Evolutionary conservation across 139 green algal species (phyloP).

Genomic region (Raphidocelis subcapitata): DNA sequence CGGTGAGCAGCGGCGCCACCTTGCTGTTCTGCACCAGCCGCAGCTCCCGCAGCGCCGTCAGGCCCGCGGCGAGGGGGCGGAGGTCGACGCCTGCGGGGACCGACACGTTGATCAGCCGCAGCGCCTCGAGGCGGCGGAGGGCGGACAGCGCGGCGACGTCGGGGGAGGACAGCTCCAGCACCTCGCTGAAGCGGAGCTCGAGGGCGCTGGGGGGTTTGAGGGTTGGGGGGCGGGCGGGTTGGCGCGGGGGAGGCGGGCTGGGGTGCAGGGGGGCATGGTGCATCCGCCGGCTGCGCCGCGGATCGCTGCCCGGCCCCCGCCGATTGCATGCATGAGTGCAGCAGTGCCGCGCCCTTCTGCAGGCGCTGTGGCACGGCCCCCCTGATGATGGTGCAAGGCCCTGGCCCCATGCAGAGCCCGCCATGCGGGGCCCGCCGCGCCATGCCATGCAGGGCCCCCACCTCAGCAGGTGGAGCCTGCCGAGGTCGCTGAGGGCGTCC

Average conservation of each 20-base stretch:
- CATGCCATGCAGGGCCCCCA: neutral
- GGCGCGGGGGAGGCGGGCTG: neutral
- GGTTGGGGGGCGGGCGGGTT: neutral
- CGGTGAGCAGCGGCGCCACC: conserved; percentile 15
- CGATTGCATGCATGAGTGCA: neutral
- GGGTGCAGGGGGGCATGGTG: neutral
- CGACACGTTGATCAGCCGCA: conserved; percentile 1
- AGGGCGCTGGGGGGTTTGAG: conserved; percentile 3
- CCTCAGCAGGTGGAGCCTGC: neutral
- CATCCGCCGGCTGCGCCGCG: neutral
- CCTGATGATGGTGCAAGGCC: neutral
- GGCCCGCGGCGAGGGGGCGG: neutral
- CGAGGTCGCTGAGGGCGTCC: neutral
- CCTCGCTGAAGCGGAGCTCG: conserved; percentile 12
- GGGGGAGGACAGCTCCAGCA: neutral
- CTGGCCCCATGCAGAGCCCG: neutral
- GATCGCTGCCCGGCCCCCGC: neutral
- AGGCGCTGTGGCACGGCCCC: neutral
- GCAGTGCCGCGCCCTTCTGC: neutral
- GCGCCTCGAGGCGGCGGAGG: neutral
- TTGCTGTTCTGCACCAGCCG: conserved; percentile 21
- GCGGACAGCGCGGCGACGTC: conserved; percentile 2
- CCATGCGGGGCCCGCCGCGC: neutral
- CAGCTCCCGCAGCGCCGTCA: conserved; percentile 7
- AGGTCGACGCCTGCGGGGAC: conserved; percentile 1